Base-by-base conservation (phyloP, 768 basidiomycete species). In the Lenzites betulinus region DNA sequence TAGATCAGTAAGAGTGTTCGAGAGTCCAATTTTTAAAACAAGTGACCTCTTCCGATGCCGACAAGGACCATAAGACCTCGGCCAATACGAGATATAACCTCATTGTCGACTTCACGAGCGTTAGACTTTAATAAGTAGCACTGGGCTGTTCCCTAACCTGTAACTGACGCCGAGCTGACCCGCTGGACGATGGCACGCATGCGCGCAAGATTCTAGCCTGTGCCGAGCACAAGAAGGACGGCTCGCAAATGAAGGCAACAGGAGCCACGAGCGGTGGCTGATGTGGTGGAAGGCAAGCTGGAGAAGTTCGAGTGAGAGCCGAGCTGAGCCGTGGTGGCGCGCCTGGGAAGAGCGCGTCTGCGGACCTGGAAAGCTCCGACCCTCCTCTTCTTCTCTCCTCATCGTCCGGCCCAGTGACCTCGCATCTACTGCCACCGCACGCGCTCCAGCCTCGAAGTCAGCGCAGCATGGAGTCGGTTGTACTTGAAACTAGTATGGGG, bases 161-260 rank as follows among this genome's bases (percentile, higher is more conserved):
- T 77, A 39, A 95, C 92, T n/a, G 93, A 93, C 16, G 93, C 94
- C 30, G 85, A 86, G 18, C 87, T 71, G 41, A 95, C 93, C 22
- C 90, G 82, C 71, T 96, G 95, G 30, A 95, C 79, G 9, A 95
- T 84, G 9, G 93, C 94, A 55, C 90, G 84, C 94, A 96, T 95
- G 12, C 33, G 58, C 15, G 13, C 23, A 16, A 28, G 33, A 11
- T 26, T 50, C 20, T 25, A 13, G 20, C 2, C 2, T 18, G 43
- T 43, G 47, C 23, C 38, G 36, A n/a, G 25, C 36, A 13, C 47
- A 41, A 18, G 4, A 25, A 35, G n/a, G n/a, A 25, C 33, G 20
- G 33, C n/a, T 26, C 30, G 49, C 33, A 16, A 35, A 20, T 36
- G 20, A 41, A 22, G 25, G 9, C n/a, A n/a, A n/a, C n/a, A n/a